Conservation (phyloP, 495 filamentous ascomycete genomes). For the Talaromyces liani region DNA sequence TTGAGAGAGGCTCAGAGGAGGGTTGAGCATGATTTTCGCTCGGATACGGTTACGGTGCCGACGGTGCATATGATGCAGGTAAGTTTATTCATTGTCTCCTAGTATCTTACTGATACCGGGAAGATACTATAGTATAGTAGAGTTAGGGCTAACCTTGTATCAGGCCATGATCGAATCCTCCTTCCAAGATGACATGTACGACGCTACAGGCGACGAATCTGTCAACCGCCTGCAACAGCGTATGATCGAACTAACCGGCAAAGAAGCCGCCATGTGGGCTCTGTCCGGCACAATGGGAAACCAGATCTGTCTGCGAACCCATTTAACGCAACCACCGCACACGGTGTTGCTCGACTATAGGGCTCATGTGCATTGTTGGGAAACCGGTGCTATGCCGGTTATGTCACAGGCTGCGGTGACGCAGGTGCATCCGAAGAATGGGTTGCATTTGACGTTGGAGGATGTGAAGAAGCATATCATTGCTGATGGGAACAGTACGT, state of each 20-base stretch:
- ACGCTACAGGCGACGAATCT: conserved; percentile 52
- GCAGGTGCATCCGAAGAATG: conserved; percentile 50
- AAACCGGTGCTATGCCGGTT: conserved; percentile 59
- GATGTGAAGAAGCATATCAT: conserved; percentile 51
- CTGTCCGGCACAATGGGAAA: conserved; percentile 81
- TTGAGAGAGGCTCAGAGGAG: conserved; percentile 4
- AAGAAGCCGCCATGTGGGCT: conserved; percentile 63
- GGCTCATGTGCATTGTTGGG: conserved; percentile 57
- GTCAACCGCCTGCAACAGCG: conserved; percentile 58
- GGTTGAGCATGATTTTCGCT: conserved; percentile 15
- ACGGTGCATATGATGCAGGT: conserved; percentile 45
- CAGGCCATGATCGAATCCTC: conserved; percentile 45
- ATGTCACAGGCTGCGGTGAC: conserved; percentile 52
- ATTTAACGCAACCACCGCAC: conserved; percentile 62
- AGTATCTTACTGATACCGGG: neutral
- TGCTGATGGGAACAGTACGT: conserved; percentile 33
- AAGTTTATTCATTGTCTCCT: neutral
- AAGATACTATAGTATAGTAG: neutral
- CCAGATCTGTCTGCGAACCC: conserved; percentile 59
- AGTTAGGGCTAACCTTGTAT: conserved; percentile 16
- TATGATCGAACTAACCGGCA: conserved; percentile 54
- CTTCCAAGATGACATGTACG: conserved; percentile 66
- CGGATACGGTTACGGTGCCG: conserved; percentile 69
- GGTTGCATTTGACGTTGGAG: conserved; percentile 56
- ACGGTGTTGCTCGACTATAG: conserved; percentile 60